phyloP scores from a whole-genome alignment of 2,329 filamentous ascomycete species.

The Knufia fluminis region DNA sequence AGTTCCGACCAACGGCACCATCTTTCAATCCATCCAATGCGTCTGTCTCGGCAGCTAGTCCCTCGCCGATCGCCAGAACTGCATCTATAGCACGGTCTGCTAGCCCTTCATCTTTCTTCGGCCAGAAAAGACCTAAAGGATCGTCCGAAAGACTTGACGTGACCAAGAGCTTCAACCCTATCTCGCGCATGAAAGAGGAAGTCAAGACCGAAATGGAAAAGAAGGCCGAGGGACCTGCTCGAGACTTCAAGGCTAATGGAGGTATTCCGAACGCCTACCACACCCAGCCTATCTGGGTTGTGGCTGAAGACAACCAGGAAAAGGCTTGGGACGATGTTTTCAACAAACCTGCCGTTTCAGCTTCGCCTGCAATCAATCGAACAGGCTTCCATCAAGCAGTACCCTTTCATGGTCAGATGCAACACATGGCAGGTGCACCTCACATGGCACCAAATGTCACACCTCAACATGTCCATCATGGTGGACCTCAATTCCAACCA shows the following conservation, averaged over 20 bases:
- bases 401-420: conserved; percentile 74
- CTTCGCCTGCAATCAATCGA: conserved; percentile 59
- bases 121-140: conserved; percentile 62
- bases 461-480: conserved; percentile 68
- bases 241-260: conserved; percentile 64
- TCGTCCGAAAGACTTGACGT: conserved; percentile 47
- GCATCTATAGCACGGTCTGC: conserved; percentile 38
- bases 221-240: conserved; percentile 35
- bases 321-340: conserved; percentile 75
- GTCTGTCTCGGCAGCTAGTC: conserved; percentile 61
- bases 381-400: conserved; percentile 55
- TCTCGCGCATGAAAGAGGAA: conserved; percentile 64
- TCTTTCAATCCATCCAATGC: conserved; percentile 64
- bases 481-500: conserved; percentile 66
- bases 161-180: conserved; percentile 49
- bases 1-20: conserved; percentile 76
- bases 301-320: conserved; percentile 59
- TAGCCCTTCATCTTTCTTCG: conserved; percentile 48
- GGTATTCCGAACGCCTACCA: conserved; percentile 79
- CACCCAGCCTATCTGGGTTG: conserved; percentile 77
- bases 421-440: conserved; percentile 53
- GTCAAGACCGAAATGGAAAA: conserved; percentile 19
- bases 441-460: conserved; percentile 56
- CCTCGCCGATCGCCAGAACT: conserved; percentile 51
- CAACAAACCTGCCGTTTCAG: conserved; percentile 56